Conservation (phyloP, 2,329 filamentous ascomycete genomes). For the Trichoderma sp. region DNA sequence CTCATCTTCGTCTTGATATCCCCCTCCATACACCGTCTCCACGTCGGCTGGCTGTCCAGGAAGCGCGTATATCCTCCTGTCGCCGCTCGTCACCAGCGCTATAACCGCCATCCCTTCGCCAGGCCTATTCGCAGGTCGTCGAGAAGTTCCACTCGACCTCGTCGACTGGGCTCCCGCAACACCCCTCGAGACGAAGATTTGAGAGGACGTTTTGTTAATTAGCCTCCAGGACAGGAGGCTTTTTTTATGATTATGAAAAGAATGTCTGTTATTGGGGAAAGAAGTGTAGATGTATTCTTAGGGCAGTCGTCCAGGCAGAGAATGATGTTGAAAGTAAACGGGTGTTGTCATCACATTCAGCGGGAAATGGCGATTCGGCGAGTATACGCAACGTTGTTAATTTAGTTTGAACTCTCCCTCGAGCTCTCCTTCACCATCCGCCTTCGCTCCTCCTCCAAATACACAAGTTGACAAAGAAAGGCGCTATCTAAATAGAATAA, state of each 20-base stretch:
- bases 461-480: neutral
- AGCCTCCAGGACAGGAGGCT: slow-evolving; percentile 27
- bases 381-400: slow-evolving; percentile 1
- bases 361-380: slow-evolving; percentile 15
- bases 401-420: neutral
- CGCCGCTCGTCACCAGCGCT: slow-evolving; percentile 30
- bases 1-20: slow-evolving; percentile 12
- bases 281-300: neutral
- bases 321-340: neutral
- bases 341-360: neutral
- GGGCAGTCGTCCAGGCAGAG: neutral
- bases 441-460: slow-evolving; percentile 8
- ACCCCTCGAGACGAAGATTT: slow-evolving; percentile 38
- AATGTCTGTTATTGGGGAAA: neutral
- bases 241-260: neutral
- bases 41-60: slow-evolving; percentile 29
- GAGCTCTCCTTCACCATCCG: slow-evolving; percentile 3
- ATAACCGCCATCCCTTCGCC: slow-evolving; percentile 30
- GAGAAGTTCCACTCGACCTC: slow-evolving; percentile 27
- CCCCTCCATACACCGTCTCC: slow-evolving; percentile 26
- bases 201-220: slow-evolving; percentile 36
- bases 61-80: slow-evolving; percentile 28
- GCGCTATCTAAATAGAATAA: slow-evolving; percentile 24
- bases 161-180: slow-evolving; percentile 33
- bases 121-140: slow-evolving; percentile 13